Evolutionary conservation across 2,329 filamentous ascomycete species (phyloP).

Genomic region (Hirsutella minnesotensis): DNA sequence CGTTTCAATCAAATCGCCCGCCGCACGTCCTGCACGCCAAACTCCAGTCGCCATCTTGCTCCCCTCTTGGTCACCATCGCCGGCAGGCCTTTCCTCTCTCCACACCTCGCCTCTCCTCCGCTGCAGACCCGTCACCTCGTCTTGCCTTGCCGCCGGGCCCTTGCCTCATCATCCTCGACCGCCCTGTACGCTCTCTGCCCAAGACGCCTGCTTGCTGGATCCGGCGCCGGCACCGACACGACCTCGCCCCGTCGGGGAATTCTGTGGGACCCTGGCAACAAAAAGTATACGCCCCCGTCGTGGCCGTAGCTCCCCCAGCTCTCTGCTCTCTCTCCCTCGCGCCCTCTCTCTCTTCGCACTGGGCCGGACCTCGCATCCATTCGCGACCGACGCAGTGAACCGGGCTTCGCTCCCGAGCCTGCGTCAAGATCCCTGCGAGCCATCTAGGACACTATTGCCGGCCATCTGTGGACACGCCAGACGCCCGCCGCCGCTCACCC

Average conservation of each 20-base stretch:
- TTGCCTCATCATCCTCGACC: neutral
- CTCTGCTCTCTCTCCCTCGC: too few relatives aligned
- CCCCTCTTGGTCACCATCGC: too few relatives aligned
- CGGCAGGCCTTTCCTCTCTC: neutral
- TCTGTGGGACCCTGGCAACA: too few relatives aligned
- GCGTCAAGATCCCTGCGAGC: neutral
- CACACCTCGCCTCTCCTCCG: slow-evolving; percentile 2
- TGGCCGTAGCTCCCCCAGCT: neutral
- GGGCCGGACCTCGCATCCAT: neutral
- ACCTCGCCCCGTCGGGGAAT: too few relatives aligned
- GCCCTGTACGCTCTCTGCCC: too few relatives aligned
- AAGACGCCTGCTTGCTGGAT: too few relatives aligned
- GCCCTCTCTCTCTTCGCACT: too few relatives aligned
- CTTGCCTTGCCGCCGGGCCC: neutral
- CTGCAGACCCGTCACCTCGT: neutral
- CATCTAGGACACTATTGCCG: neutral
- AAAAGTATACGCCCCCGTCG: neutral
- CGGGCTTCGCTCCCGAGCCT: neutral
- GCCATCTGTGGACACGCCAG: neutral
- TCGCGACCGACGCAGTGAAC: neutral
- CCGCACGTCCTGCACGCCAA: neutral
- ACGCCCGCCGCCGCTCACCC: neutral
- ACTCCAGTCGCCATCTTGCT: neutral
- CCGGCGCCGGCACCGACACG: too few relatives aligned
- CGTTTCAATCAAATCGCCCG: slow-evolving; percentile 1